Percentiles rank a stretch among this genome's conserved stretches.
Evolutionary conservation across 257 asterid species (phyloP).

Genomic region (Cruciata laevipes): DNA sequence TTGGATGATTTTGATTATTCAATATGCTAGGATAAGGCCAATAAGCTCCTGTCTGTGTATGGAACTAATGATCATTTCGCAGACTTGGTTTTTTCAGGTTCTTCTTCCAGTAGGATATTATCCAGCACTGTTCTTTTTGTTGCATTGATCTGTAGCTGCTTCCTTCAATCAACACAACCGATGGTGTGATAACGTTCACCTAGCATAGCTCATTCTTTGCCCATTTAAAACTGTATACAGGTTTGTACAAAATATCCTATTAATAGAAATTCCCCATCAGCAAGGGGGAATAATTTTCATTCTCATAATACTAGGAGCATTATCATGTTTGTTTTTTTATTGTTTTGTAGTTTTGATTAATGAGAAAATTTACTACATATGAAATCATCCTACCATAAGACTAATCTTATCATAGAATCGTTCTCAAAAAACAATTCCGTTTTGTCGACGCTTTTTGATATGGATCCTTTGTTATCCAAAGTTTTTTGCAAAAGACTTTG

Average conservation of each 20-base stretch:
- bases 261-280: neutral
- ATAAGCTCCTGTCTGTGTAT: neutral
- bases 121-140: slow-evolving; percentile 1
- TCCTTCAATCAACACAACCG: slow-evolving; percentile 12
- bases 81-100: slow-evolving; percentile 14
- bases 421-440: too few species aligned
- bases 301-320: too few species aligned
- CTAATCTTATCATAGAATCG: too few species aligned
- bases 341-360: too few species aligned
- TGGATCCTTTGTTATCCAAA: too few species aligned
- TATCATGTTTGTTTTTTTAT: too few species aligned
- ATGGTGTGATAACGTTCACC: neutral
- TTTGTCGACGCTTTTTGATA: too few species aligned
- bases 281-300: neutral
- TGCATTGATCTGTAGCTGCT: slow-evolving; percentile 11
- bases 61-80: neutral
- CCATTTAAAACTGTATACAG: too few species aligned
- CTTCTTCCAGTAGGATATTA: slow-evolving; percentile 8
- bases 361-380: too few species aligned
- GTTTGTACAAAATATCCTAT: too few species aligned
- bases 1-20: neutral
- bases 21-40: neutral
- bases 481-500: too few species aligned
- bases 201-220: slow-evolving; percentile 9
- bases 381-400: too few species aligned